Percentiles rank a stretch among this genome's conserved stretches.
Evolutionary conservation across 495 filamentous ascomycete species (phyloP).

Genomic region (Cercophora newfieldiana): DNA sequence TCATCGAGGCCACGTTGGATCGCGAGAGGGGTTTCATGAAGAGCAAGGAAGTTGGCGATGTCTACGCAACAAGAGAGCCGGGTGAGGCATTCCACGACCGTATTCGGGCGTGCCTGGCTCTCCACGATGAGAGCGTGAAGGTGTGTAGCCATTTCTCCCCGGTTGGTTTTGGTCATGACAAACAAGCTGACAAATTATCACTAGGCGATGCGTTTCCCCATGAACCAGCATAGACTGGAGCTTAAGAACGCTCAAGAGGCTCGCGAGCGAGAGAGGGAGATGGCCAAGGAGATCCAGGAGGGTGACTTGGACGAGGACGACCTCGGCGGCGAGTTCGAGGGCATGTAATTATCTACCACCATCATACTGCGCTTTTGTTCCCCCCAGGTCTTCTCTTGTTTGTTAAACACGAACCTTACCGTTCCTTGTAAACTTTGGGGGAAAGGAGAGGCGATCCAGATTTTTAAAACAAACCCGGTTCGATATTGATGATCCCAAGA

Average conservation of each 20-base stretch:
- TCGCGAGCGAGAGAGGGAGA: conserved; percentile 88
- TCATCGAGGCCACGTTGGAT: conserved; percentile 94
- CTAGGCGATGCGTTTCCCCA: conserved; percentile 96
- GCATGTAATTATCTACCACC: conserved; percentile 65
- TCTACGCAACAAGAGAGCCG: conserved; percentile 93
- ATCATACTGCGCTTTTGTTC: conserved; percentile 4
- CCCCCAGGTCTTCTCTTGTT: conserved; percentile 8
- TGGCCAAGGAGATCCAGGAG: conserved; percentile 99
- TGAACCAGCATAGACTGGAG: conserved; percentile 98
- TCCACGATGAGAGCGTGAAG: conserved; percentile 98
- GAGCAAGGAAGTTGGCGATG: conserved; percentile 92
- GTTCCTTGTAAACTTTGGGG: conserved; percentile 28
- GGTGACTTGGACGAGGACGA: conserved; percentile 97
- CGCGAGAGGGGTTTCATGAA: conserved; percentile 97
- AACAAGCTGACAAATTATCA: conserved; percentile 10
- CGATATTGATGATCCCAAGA: not conserved
- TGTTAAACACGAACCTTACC: conserved; percentile 10
- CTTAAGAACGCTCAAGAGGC: conserved; percentile 98
- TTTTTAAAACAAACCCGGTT: not conserved
- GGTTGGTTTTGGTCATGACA: conserved; percentile 11
- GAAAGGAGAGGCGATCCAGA: not conserved
- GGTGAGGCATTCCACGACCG: conserved; percentile 96
- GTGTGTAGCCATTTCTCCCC: conserved; percentile 47
- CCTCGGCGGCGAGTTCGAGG: conserved; percentile 94
- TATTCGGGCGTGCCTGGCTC: conserved; percentile 81